These are phyloP conservation scores for Saccharomyces uvarum DNA, from an alignment of 1,139 yeast species.

Conservation along the genomic window DNA sequence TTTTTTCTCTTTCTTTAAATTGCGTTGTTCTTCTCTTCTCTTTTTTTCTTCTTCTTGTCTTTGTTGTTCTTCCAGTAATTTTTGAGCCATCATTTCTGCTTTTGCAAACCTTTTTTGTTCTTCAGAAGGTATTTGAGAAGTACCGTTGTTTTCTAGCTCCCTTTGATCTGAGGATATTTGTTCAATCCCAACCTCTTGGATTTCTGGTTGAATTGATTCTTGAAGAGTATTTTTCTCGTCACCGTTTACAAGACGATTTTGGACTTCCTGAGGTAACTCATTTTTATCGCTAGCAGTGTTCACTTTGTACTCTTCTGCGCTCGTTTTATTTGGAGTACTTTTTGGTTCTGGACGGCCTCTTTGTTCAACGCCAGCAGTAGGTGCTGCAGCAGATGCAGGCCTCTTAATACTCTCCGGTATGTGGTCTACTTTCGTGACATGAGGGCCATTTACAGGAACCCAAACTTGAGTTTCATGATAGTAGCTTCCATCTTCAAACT, in stretches of 20 bases:
- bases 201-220: not conserved
- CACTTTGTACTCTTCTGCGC: not conserved
- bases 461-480: slow-evolving; percentile 26
- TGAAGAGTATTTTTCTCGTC: not conserved
- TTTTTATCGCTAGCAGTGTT: slow-evolving; percentile 2
- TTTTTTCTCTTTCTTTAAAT: slow-evolving; percentile 8
- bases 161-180: not conserved
- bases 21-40: slow-evolving; percentile 15
- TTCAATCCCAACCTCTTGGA: not conserved
- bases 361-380: not conserved
- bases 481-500: slow-evolving; percentile 22
- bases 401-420: not conserved
- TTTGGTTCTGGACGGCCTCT: not conserved
- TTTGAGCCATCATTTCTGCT: slow-evolving; percentile 22
- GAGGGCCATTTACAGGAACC: slow-evolving; percentile 18
- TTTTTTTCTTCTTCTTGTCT: slow-evolving; percentile 13
- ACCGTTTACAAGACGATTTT: not conserved
- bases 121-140: not conserved
- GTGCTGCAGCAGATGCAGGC: not conserved
- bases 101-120: slow-evolving; percentile 12
- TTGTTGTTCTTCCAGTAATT: slow-evolving; percentile 21
- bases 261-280: not conserved
- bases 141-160: not conserved
- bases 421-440: slow-evolving; percentile 4
- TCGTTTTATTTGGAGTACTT: not conserved